Evolutionary conservation across 352 stramenopile genomes (phyloP).

Genomic region (Pythium phragmiticola): DNA sequence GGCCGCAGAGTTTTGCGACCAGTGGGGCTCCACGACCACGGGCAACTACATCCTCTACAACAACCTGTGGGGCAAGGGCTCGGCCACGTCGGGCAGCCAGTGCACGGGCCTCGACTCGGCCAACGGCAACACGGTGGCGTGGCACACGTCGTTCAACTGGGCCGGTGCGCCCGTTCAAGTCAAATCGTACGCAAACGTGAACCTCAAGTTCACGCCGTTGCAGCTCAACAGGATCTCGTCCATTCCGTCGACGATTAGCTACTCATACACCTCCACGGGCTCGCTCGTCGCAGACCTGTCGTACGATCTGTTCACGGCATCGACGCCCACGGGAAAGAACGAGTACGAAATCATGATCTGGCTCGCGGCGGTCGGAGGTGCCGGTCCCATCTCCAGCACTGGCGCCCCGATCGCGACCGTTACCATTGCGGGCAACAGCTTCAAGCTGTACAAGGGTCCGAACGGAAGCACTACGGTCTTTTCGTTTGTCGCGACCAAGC

Average conservation of each 20-base stretch:
- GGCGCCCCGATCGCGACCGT: conserved; percentile 32
- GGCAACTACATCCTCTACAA: conserved; percentile 50
- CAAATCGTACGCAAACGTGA: conserved; percentile 49
- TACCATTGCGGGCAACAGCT: conserved; percentile 15
- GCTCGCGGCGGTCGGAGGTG: conserved; percentile 34
- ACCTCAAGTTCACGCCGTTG: conserved; percentile 35
- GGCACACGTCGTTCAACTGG: conserved; percentile 42
- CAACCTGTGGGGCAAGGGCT: conserved; percentile 37
- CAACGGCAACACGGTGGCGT: conserved; percentile 32
- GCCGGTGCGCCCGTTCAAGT: conserved; percentile 31
- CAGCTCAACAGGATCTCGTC: conserved; percentile 33
- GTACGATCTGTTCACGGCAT: conserved; percentile 42
- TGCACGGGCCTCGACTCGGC: conserved; percentile 38
- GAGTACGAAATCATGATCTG: conserved; percentile 44
- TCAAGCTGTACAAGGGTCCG: conserved; percentile 37
- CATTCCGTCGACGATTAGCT: conserved; percentile 38
- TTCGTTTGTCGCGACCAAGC: conserved; percentile 32
- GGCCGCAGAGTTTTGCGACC: conserved; percentile 31
- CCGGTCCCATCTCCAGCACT: conserved; percentile 32
- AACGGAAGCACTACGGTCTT: conserved; percentile 41
- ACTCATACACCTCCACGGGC: conserved; percentile 38
- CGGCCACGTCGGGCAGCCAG: conserved; percentile 34
- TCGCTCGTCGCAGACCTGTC: conserved; percentile 39
- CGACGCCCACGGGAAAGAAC: conserved; percentile 25
- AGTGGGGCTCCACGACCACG: conserved; percentile 34